Base-by-base conservation (phyloP, 495 filamentous ascomycete species). In the Lasiosphaeria hispida region DNA sequence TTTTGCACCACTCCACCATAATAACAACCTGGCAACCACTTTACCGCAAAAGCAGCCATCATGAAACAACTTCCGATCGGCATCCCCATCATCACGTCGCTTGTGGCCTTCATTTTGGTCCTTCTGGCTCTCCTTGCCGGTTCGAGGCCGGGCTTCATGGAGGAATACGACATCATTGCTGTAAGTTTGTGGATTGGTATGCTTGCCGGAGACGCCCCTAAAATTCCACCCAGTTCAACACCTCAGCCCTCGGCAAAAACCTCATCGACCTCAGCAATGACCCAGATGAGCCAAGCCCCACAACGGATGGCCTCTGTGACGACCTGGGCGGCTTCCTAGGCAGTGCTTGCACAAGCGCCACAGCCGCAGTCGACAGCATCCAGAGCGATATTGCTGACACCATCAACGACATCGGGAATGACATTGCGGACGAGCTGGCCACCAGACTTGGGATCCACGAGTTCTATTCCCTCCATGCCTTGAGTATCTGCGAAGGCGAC, bases 41-140 rank as follows among this genome's bases (percentile, higher is more conserved):
- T 18, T 17, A 14, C 49, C 35, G 13, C 37, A 8, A 10, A 19
- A 11, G 5, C 40, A 44, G 44, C 48, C 59, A 53, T 13, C 10
- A 63, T 63, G 61, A 60, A 59, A 53, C 53, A 53, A 43, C 17
- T 57, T 33, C 48, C 61, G 7, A 57, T 63, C 4, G 57, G 47
- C 7, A 60, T 63, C 44, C 62, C 62, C 0, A 58, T 64, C n/a
- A 42, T 61, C 7, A 40, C 53, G 19, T 64, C 62, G 18, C 10
- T 86, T 30, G 80, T 76, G 14, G 83, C 84, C 39, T 86, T 92
- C 63, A 78, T 92, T 43, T 74, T 93, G 37, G 78, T 79, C 11
- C 74, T 91, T 60, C 72, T 91, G 39, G 86, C 84, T 37, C 78
- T 93, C 55, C 85, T 92, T 60, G 86, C 90, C 3, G 90, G 89